Evolutionary conservation across 305 asterid genomes (phyloP).

Genomic region (Withania somnifera): DNA sequence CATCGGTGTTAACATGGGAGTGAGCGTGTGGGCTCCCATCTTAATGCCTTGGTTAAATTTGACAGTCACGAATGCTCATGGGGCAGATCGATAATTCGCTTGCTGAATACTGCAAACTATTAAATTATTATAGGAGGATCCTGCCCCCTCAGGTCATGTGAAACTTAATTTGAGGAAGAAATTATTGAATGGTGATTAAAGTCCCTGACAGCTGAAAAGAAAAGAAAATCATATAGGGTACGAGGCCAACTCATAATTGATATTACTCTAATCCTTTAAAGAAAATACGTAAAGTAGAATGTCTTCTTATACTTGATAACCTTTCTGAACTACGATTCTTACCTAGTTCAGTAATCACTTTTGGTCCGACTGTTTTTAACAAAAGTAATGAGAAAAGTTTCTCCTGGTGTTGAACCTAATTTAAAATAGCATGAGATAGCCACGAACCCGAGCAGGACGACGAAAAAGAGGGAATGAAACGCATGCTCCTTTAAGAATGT

Average conservation of each 20-base stretch:
- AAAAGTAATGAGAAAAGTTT: neutral
- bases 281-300: neutral
- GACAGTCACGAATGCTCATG: no score
- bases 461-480: neutral
- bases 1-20: no score
- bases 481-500: neutral
- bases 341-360: neutral
- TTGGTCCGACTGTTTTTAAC: neutral
- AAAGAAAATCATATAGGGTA: neutral
- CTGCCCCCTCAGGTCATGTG: neutral
- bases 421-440: neutral
- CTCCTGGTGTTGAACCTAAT: neutral
- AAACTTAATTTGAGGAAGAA: no score
- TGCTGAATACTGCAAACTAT: no score
- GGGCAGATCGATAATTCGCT: no score
- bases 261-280: no score
- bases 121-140: neutral
- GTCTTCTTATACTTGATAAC: neutral
- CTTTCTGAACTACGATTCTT: neutral
- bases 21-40: no score
- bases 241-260: no score
- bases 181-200: neutral
- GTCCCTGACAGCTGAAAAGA: neutral
- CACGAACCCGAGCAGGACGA: neutral
- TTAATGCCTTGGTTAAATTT: no score